Percentiles rank a stretch among this genome's conserved stretches.
These are phyloP conservation scores for Coriolopsis trogii DNA, from an alignment of 1,284 basidiomycete genomes.

Conservation along the genomic window DNA sequence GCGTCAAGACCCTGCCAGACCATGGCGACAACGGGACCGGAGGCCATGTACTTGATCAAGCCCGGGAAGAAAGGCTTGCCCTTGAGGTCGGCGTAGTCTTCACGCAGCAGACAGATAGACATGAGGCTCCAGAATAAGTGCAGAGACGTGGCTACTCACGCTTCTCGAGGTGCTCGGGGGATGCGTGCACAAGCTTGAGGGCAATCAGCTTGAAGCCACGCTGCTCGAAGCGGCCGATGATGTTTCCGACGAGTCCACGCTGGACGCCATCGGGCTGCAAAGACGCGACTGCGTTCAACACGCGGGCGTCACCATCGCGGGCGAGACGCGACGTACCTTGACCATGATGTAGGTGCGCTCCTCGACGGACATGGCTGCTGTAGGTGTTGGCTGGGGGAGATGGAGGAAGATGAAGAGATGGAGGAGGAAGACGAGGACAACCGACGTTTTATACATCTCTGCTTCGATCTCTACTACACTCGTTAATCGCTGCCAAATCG, in stretches of 20 bases:
- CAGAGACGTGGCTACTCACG: slow-evolving; percentile 43
- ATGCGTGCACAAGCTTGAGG: slow-evolving; percentile 82
- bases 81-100: slow-evolving; percentile 94
- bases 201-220: slow-evolving; percentile 95
- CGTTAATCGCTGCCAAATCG: slow-evolving; percentile 35
- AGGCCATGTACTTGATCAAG: slow-evolving; percentile 92
- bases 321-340: slow-evolving; percentile 56
- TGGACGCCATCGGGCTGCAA: slow-evolving; percentile 96
- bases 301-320: neutral
- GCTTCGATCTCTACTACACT: slow-evolving; percentile 28
- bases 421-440: slow-evolving; percentile 35
- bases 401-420: slow-evolving; percentile 36
- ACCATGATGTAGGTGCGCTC: slow-evolving; percentile 92
- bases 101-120: too few relatives aligned
- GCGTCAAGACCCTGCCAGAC: slow-evolving; percentile 97
- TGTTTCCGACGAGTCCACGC: slow-evolving; percentile 92
- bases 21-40: slow-evolving; percentile 96
- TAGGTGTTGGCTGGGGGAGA: slow-evolving; percentile 32
- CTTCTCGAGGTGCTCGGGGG: slow-evolving; percentile 84
- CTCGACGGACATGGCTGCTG: slow-evolving; percentile 53
- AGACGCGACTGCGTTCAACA: slow-evolving; percentile 5
- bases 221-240: slow-evolving; percentile 92
- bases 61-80: slow-evolving; percentile 93
- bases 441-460: slow-evolving; percentile 36
- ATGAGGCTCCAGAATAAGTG: too few relatives aligned